Conservation (phyloP, 2,329 filamentous ascomycete species). For the Cordyceps sp. region DNA sequence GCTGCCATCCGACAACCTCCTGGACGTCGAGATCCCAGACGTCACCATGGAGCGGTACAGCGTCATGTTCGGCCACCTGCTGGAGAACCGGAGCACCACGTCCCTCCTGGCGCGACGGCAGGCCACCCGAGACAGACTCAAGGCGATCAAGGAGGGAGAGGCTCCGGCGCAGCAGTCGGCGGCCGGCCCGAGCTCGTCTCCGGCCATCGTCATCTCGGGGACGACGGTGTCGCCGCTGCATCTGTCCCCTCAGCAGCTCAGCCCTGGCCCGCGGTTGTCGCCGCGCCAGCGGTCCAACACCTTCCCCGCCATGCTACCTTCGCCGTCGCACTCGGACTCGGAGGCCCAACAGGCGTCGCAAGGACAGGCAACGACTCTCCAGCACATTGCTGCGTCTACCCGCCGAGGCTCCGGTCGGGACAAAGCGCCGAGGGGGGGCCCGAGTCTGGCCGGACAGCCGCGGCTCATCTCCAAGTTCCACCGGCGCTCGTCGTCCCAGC, state of each 20-base stretch:
- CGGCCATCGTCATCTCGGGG: not conserved
- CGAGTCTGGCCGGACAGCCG: conserved; percentile 1
- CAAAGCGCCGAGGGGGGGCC: not conserved
- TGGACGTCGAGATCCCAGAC: conserved; percentile 68
- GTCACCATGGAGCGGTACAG: conserved; percentile 79
- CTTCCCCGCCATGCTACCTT: conserved; percentile 30
- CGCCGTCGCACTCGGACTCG: conserved; percentile 22
- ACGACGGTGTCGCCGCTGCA: conserved; percentile 28
- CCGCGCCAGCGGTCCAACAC: conserved; percentile 35
- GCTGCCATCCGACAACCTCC: conserved; percentile 15
- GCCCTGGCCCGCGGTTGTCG: conserved; percentile 11
- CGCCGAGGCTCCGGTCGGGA: not conserved
- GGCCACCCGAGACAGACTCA: conserved; percentile 40
- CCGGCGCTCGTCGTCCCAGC: not conserved
- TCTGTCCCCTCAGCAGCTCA: not conserved
- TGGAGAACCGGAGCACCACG: conserved; percentile 27
- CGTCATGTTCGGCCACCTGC: conserved; percentile 73
- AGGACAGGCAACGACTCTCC: not conserved
- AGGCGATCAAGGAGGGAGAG: conserved; percentile 19
- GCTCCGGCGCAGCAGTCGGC: conserved; percentile 10
- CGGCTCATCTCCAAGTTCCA: conserved; percentile 7
- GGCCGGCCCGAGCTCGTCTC: conserved; percentile 19
- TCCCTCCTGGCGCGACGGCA: conserved; percentile 38
- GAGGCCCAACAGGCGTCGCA: conserved; percentile 4
- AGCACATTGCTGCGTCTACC: conserved; percentile 2